Conservation (phyloP, 2,329 filamentous ascomycete species). For the Diatrype stigma region DNA sequence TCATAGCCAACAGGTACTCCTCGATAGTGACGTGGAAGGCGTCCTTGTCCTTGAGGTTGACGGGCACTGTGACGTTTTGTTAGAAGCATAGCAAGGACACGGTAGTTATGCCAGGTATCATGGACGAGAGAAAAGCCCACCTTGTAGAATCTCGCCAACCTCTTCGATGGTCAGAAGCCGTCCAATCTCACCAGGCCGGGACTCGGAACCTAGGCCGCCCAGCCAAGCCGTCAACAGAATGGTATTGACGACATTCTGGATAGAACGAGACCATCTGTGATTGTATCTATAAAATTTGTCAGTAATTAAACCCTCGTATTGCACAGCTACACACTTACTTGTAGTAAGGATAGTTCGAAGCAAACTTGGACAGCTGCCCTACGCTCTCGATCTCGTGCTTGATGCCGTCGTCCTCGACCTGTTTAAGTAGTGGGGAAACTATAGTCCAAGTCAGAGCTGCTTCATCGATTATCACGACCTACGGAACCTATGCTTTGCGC, state of each 20-base stretch:
- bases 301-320: neutral
- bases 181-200: constrained; percentile 50
- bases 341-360: constrained; percentile 91
- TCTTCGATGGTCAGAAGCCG: constrained; percentile 84
- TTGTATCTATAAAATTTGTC: constrained; percentile 58
- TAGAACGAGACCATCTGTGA: constrained; percentile 73
- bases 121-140: constrained; percentile 40
- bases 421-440: constrained; percentile 67
- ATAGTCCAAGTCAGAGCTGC: constrained; percentile 9
- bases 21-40: constrained; percentile 95
- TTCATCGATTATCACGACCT: neutral
- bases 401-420: constrained; percentile 66
- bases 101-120: neutral
- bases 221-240: constrained; percentile 67
- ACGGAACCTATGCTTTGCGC: neutral
- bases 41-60: constrained; percentile 86
- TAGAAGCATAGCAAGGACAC: neutral
- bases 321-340: constrained; percentile 52
- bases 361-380: constrained; percentile 63
- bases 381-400: constrained; percentile 68
- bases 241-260: constrained; percentile 71
- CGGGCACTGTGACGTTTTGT: constrained; percentile 58
- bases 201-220: constrained; percentile 62
- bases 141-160: constrained; percentile 70
- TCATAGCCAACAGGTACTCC: constrained; percentile 88